Base-by-base conservation (phyloP, 805 yeast species). In the Pichia exigua region DNA sequence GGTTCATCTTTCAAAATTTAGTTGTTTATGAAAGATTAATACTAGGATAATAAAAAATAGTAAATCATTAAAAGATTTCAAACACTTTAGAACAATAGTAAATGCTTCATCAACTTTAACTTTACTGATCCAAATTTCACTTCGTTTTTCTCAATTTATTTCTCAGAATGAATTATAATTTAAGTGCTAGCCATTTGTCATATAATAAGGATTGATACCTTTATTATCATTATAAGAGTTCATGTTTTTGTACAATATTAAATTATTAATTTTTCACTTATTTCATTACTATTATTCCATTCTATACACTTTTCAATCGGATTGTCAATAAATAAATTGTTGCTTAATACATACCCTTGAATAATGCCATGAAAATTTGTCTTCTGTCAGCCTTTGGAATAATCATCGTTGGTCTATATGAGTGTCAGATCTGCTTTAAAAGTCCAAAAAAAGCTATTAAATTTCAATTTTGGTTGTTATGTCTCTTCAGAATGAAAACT, bases 311-410 rank as follows among this genome's bases (percentile, higher is more conserved):
- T 35, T 35, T n/a, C 38, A 32, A 13, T n/a, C n/a, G 39, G 9
- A n/a, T 15, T 32, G 6, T 24, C 20, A 22, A 42, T 24, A 17
- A 24, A n/a, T 8, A 15, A 45, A 10, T 21, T 40, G 10, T 18
- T 45, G 42, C 10, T 4, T 15, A n/a, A 32, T 43, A 85, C 94
- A 75, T 84, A 87, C 95, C 95, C 79, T 90, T 91, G 88, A 91
- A 94, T 79, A 94, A 94, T 87, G 91, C 86, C 77, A 84, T 87
- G 95, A 90, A 96, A 77, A 94, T 94, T 91, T 88, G 88, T 82
- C 88, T 89, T 86, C 99, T 91, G 78, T 94, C 99, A 79, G 89
- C 95, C 82, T 88, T 94, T 81, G 99, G 98, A 84, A 94, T 94
- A 82, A 94, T 85, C 99, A 94, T 94, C 73, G 67, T 82, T 47